These are phyloP conservation scores for Rhytidiadelphus loreus DNA, from an alignment of 225 moss, liverwort and hornwort species.

Conservation along the genomic window DNA sequence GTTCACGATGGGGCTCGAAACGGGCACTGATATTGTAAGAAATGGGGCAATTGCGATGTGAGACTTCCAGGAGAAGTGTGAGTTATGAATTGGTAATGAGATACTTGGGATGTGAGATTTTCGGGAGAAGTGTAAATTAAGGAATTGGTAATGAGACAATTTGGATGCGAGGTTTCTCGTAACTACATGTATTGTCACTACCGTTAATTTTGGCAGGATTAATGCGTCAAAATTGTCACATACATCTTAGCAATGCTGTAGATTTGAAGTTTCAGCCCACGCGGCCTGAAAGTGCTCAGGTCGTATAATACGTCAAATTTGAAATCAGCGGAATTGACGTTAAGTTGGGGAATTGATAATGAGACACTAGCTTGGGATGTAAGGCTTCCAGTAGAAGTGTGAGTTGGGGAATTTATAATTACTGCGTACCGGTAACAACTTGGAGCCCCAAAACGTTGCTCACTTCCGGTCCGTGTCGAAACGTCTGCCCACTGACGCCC, in stretches of 20 bases:
- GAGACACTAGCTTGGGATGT: neutral
- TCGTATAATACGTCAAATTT: neutral
- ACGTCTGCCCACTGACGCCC: conserved; percentile 83
- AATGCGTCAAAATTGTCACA: too few species aligned
- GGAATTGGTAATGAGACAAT: neutral
- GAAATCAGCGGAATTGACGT: neutral
- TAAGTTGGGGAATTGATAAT: too few species aligned
- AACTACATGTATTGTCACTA: neutral
- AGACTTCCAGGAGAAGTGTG: neutral
- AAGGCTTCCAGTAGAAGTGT: neutral
- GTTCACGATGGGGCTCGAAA: too few species aligned
- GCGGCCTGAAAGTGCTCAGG: too few species aligned
- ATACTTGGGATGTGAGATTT: neutral
- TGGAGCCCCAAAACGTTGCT: conserved; percentile 65
- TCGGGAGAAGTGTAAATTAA: neutral
- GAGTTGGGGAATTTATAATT: neutral
- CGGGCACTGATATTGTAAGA: neutral
- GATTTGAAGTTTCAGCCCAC: neutral
- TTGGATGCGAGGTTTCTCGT: neutral
- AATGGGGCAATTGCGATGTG: too few species aligned
- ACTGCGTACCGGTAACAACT: conserved; percentile 42
- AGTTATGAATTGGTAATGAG: neutral
- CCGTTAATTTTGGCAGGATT: neutral
- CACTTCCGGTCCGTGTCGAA: conserved; percentile 80
- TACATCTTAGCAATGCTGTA: neutral